Percentiles rank a stretch among this genome's conserved stretches.
phyloP scores from a whole-genome alignment of 2,329 filamentous ascomycete genomes.

The Neofusicoccum sp. region DNA sequence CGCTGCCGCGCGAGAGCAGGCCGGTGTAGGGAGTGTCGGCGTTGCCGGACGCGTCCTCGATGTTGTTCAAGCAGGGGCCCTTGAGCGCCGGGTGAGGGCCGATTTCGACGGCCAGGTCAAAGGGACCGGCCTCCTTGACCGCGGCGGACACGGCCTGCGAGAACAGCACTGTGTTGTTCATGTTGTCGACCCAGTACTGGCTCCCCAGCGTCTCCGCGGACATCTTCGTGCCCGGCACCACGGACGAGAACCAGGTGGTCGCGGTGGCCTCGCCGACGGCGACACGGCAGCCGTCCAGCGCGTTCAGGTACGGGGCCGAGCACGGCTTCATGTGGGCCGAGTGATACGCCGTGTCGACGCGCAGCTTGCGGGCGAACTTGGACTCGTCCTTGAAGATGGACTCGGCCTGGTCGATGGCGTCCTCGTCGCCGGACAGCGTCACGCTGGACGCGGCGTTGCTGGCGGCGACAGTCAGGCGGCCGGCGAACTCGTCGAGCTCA shows the following conservation, averaged over 20 bases:
- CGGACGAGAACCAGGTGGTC: not conserved
- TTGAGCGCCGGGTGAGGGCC: constrained; percentile 49
- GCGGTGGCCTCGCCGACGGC: not conserved
- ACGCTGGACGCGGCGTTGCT: constrained; percentile 25
- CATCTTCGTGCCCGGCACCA: not conserved
- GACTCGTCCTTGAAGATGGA: constrained; percentile 14
- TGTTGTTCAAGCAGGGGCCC: constrained; percentile 38
- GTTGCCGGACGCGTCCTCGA: not conserved
- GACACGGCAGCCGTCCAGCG: not conserved
- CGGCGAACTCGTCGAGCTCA: constrained; percentile 19
- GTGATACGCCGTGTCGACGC: constrained; percentile 23
- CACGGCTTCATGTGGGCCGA: constrained; percentile 22
- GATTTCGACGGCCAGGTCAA: constrained; percentile 42
- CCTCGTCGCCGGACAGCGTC: constrained; percentile 24
- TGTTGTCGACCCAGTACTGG: constrained; percentile 48
- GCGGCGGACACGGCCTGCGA: constrained; percentile 23
- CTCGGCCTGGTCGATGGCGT: constrained; percentile 19
- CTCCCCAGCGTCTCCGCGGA: constrained; percentile 22
- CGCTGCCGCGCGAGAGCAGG: constrained; percentile 22
- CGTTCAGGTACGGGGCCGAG: not conserved
- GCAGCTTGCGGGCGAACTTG: constrained; percentile 21
- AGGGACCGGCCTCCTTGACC: constrained; percentile 18
- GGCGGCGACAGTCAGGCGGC: constrained; percentile 26
- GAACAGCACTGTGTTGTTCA: constrained; percentile 47
- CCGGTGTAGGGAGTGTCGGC: not conserved